A percentile compares a stretch with the other conserved stretches of the same genome.
These are phyloP conservation scores for Patellifolia procumbens DNA, from an alignment of 179 eudicot genomes.

Conservation along the genomic window DNA sequence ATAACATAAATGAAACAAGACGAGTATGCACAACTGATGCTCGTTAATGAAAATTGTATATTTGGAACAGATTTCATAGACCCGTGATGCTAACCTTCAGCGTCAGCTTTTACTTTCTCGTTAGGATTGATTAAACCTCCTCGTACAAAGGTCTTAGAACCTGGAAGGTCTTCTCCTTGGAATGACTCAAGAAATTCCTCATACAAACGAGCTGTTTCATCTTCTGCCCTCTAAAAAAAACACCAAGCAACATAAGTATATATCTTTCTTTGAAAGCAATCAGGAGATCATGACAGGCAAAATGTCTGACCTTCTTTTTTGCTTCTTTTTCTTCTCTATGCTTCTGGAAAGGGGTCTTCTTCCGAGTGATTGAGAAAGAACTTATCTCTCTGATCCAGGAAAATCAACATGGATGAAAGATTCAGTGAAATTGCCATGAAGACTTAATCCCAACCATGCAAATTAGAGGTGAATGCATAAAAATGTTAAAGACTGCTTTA, in stretches of 20 bases:
- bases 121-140: constrained; percentile 91
- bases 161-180: constrained; percentile 76
- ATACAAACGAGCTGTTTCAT: constrained; percentile 83
- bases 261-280: not conserved
- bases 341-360: constrained; percentile 93
- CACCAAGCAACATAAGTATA: constrained; percentile 11
- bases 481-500: too few species aligned
- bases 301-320: constrained; percentile 65
- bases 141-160: constrained; percentile 86
- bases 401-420: not conserved
- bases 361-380: constrained; percentile 66
- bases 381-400: constrained; percentile 48
- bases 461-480: not conserved
- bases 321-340: constrained; percentile 96
- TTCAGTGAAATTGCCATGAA: not conserved
- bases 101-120: constrained; percentile 62
- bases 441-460: not conserved
- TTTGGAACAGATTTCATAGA: not conserved
- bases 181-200: constrained; percentile 87
- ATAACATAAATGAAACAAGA: constrained; percentile 34
- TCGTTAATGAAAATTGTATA: not conserved
- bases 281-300: not conserved
- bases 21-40: constrained; percentile 23
- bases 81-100: constrained; percentile 62
- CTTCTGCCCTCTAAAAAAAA: constrained; percentile 72